A percentile compares a stretch with the other conserved stretches of the same genome.
Evolutionary conservation across 768 basidiomycete genomes (phyloP).

Genomic region (Phaeotremella skinneri): DNA sequence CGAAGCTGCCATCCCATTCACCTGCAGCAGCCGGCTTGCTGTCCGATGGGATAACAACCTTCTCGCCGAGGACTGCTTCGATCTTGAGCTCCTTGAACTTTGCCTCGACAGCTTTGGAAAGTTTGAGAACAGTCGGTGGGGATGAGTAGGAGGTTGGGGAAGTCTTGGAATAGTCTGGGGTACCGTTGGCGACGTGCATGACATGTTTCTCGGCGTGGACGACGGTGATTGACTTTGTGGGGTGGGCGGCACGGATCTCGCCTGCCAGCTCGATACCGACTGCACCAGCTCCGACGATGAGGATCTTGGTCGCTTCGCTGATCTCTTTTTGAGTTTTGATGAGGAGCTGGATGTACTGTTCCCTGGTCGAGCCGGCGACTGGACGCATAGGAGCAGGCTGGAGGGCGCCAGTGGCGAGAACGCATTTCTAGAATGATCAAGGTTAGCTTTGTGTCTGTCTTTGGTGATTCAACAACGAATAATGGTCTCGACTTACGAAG

Average conservation of each 20-base stretch:
- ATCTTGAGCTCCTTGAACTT: constrained; percentile 30
- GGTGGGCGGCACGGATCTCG: constrained; percentile 35
- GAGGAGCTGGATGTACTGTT: constrained; percentile 16
- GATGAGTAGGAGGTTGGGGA: constrained; percentile 9
- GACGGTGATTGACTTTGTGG: constrained; percentile 39
- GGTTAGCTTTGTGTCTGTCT: too few relatives aligned
- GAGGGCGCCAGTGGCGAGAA: constrained; percentile 46
- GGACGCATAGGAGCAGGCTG: constrained; percentile 47
- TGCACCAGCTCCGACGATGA: constrained; percentile 71
- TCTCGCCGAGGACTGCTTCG: constrained; percentile 34
- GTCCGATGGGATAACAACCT: constrained; percentile 27
- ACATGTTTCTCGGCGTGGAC: constrained; percentile 33
- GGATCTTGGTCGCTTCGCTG: constrained; percentile 57
- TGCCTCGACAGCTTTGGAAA: constrained; percentile 34
- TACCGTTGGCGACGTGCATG: constrained; percentile 17
- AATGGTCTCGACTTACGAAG: constrained; percentile 34
- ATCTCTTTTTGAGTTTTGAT: constrained; percentile 57
- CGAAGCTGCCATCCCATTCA: constrained; percentile 34
- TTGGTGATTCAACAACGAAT: too few relatives aligned
- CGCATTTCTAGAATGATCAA: constrained; percentile 28
- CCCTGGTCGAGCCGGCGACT: constrained; percentile 12
- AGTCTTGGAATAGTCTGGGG: not conserved
- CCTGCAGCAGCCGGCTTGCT: constrained; percentile 11
- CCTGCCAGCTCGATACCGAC: constrained; percentile 59
- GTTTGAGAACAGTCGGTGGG: constrained; percentile 30